Percentiles rank a stretch among this genome's conserved stretches.
Evolutionary conservation across 2,329 filamentous ascomycete genomes (phyloP).

Genomic region (Fusarium pininemorale): DNA sequence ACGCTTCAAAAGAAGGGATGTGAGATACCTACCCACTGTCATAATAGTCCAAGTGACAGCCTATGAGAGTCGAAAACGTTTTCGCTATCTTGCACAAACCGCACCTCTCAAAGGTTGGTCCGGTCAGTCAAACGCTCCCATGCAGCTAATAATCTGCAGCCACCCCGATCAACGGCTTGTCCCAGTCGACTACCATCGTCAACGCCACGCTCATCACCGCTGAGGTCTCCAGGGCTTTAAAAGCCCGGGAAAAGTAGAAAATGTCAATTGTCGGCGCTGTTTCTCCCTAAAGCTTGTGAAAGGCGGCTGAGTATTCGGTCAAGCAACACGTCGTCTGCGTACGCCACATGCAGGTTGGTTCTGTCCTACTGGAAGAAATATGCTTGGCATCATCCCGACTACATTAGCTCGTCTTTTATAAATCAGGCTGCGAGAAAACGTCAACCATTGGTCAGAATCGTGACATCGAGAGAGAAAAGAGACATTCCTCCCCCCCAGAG

Average conservation of each 20-base stretch:
- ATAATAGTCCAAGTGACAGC: too few relatives aligned
- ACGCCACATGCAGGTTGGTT: neutral
- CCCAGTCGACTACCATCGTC: neutral
- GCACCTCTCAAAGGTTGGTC: neutral
- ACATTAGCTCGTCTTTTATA: neutral
- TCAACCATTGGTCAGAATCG: neutral
- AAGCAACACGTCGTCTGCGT: neutral
- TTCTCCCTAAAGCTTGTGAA: neutral
- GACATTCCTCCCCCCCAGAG: too few relatives aligned
- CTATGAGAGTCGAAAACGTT: neutral
- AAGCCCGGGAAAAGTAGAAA: too few relatives aligned
- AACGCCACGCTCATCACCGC: neutral
- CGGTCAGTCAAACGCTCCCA: neutral
- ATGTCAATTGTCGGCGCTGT: neutral
- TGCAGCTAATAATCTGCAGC: neutral
- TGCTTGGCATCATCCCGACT: neutral
- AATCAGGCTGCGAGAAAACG: neutral
- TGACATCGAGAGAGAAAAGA: neutral
- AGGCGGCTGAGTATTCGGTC: neutral
- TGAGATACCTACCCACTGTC: too few relatives aligned
- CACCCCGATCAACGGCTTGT: too few relatives aligned
- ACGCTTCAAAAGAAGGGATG: rapidly evolving
- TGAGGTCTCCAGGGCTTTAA: rapidly evolving
- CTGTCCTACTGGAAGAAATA: neutral
- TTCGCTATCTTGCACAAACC: neutral